Percentiles rank a stretch among this genome's conserved stretches.
Evolutionary conservation across 176 grass and related monocot genomes (phyloP).

Genomic region (Zea luxurians): DNA sequence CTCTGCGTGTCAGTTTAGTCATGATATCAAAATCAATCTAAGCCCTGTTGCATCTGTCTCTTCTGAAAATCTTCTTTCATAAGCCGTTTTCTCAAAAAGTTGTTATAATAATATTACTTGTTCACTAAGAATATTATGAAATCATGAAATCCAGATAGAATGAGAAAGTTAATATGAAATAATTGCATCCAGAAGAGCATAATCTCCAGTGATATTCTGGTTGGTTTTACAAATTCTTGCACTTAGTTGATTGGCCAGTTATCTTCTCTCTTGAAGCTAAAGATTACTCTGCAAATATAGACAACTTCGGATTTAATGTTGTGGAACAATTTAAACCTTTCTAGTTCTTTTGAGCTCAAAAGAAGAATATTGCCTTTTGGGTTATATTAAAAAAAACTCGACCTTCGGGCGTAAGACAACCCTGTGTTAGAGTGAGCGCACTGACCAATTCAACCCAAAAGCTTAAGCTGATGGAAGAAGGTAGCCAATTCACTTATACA

Average conservation of each 20-base stretch:
- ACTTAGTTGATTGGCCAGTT: background rate
- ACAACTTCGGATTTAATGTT: background rate
- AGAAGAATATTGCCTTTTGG: background rate
- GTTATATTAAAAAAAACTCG: background rate
- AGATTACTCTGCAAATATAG: background rate
- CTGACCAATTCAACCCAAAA: too few relatives aligned
- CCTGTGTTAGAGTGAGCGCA: too few relatives aligned
- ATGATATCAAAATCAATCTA: background rate
- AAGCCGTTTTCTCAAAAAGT: background rate
- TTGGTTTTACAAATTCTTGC: background rate
- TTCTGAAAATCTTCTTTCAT: background rate
- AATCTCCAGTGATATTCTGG: constrained; percentile 6
- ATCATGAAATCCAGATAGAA: background rate
- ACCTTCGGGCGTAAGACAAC: too few relatives aligned
- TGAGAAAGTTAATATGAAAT: background rate
- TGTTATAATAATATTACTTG: background rate
- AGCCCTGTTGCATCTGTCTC: background rate
- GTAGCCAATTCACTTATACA: too few relatives aligned
- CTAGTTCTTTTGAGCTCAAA: background rate
- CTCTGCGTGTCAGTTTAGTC: background rate
- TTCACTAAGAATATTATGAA: background rate
- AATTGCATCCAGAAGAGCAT: background rate
- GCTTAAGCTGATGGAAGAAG: too few relatives aligned
- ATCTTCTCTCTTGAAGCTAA: background rate
- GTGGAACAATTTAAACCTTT: background rate